phyloP scores from a whole-genome alignment of 306 rosid species.

The Pyrus betulifolia region DNA sequence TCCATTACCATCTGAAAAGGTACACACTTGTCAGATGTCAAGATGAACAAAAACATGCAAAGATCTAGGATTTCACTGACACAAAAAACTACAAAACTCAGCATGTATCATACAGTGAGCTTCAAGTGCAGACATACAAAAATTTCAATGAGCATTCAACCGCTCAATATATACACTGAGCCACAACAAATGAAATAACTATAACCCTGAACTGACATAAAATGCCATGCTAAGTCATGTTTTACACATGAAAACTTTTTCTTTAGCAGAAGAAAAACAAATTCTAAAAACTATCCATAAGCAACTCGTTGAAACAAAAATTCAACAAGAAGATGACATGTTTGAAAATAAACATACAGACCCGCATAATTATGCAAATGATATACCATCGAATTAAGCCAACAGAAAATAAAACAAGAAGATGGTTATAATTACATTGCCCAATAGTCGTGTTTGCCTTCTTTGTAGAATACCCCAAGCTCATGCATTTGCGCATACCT shows the following conservation, averaged over 20 bases:
- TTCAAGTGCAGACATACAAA: neutral
- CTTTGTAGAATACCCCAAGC: slow-evolving; percentile 94
- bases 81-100: neutral
- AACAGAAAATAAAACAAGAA: slow-evolving; percentile 9
- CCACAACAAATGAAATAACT: neutral
- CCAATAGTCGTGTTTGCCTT: slow-evolving; percentile 88
- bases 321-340: neutral
- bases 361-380: neutral
- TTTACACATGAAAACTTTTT: neutral
- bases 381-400: neutral
- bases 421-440: slow-evolving; percentile 48
- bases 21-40: slow-evolving; percentile 6
- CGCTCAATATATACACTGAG: neutral
- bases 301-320: neutral
- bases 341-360: neutral
- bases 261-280: neutral
- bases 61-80: neutral
- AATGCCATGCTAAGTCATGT: neutral
- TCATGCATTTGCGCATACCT: slow-evolving; percentile 80
- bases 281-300: neutral
- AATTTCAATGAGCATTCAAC: neutral
- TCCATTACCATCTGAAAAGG: slow-evolving; percentile 87
- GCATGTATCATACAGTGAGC: neutral
- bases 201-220: neutral
- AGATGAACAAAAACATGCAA: slow-evolving; percentile 7